A percentile compares a stretch with the other conserved stretches of the same genome.
phyloP scores from a whole-genome alignment of 768 basidiomycete genomes.

The Russula griseocarnosa region DNA sequence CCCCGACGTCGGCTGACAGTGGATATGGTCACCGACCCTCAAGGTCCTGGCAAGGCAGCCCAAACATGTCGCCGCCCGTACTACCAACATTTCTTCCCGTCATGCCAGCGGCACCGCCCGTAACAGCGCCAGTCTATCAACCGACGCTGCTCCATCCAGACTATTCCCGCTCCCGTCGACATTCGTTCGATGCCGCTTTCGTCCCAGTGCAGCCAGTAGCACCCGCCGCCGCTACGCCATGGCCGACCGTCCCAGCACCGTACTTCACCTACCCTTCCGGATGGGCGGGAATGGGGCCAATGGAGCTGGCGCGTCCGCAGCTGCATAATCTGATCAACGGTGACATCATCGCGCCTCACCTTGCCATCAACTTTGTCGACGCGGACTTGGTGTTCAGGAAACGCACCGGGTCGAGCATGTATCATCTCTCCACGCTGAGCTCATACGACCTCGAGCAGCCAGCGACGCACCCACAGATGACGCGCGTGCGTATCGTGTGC shows the following conservation, averaged over 20 bases:
- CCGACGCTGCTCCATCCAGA: constrained; percentile 14
- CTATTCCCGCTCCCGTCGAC: constrained; percentile 21
- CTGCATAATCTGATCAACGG: constrained; percentile 27
- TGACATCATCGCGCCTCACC: constrained; percentile 13
- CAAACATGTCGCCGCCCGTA: constrained; percentile 17
- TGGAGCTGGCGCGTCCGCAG: constrained; percentile 25
- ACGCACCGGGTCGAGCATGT: background rate
- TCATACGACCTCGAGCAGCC: constrained; percentile 27
- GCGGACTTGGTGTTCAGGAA: constrained; percentile 16
- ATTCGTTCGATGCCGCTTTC: constrained; percentile 24
- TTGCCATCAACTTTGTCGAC: constrained; percentile 19
- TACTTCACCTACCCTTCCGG: constrained; percentile 22
- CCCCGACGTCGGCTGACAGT: constrained; percentile 1
- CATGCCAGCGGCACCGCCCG: background rate
- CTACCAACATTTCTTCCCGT: constrained; percentile 18
- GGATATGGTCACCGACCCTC: constrained; percentile 16
- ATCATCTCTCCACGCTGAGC: background rate
- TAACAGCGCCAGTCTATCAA: constrained; percentile 9
- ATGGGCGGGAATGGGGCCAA: constrained; percentile 1
- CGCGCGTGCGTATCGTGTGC: constrained; percentile 26
- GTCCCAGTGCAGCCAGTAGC: constrained; percentile 5
- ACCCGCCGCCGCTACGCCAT: background rate
- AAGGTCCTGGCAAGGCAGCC: constrained; percentile 23
- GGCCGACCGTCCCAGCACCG: constrained; percentile 15
- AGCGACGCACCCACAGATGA: constrained; percentile 27